Evolutionary conservation across 192 early-diverging fungal species (phyloP), one percentile per base, ranked within the genome.

Genomic region (Coemansia sp.): DNA sequence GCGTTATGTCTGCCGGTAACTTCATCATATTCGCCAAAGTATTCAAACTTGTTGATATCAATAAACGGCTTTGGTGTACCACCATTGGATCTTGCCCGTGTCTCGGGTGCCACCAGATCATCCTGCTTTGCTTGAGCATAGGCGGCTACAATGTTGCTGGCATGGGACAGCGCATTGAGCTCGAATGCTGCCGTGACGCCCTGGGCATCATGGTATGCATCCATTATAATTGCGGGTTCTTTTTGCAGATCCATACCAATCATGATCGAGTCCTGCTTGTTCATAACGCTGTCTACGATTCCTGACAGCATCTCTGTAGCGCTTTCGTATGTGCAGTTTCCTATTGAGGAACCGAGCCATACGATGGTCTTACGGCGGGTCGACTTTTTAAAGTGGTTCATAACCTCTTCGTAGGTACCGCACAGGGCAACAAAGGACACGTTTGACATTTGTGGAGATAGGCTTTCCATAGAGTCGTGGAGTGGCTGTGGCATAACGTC

Each of bases 301-400:
- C 76, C 79, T 1, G 73, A 22, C 16, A 98, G 68, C 66, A 98
- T 95, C 0, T 69, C 73, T 13, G 74, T 82, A 7, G 92, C 93
- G 11, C 93, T 90, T 5, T 74, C 41, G 21, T 89, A 78, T 16
- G 71, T 82, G 48, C 86, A 76, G 69, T 96, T 96, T 9, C 96
- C 95, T 32, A 98, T 91, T 0, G 93, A 95, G 4, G 90, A 92
- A 0, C 96, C 96, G 32, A 98, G 82, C 96, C 96, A 98, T 49
- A 96, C 75, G 10, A 94, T 73, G 5, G 87, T 88, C 73, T 93
- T 94, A 10, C 81, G 89, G 1, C 89, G 84, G 4, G 76, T 10
- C 0, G 75, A 72, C 40, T 85, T 72, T 13, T 77, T 70, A 26
- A 87, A 87, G 43, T 72, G 67, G 13, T 89, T 79, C 41, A 96